Base-by-base conservation (phyloP, 1,284 basidiomycete species). In the Coniferiporia sulphurascens region DNA sequence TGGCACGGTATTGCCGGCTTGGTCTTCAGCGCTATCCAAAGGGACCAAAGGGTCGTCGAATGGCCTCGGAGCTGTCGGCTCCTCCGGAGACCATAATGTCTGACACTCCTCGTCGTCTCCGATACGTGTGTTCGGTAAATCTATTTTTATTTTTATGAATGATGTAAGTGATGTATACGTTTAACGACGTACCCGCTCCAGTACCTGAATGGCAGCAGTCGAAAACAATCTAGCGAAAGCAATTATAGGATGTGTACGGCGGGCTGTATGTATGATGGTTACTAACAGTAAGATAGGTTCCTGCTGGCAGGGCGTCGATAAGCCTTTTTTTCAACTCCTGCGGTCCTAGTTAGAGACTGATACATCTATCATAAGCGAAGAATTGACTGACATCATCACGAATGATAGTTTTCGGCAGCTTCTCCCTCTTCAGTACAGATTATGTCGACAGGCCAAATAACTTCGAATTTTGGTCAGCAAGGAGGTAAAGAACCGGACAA, bases 151-250 rank as follows among this genome's bases (percentile, higher is more conserved):
- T 27, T 3, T 27, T 27, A 27, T 27, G 27, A 27, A 27, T 27
- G 27, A 27, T 27, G 27, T 27, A 27, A 27, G 27, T 27, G 27
- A 27, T 27, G 27, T 27, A 27, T 27, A 27, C 27, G 27, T 27
- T 27, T 27, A 27, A 2, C 17, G 4, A 41, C 60, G 43, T 52
- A 62, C 63, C 63, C 15, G 56, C 55, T 3, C 58, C 55, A 45
- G 61, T 55, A n/a, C 61, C 63, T 22, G 63, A 64, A 52, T 64
- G 63, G 53, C 63, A 64, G 21, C 55, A 56, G 48, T 64, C 63
- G 12, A 62, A 45, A 36, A 64, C 55, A 17, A 60, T 50, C 62
- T 63, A 36, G 38, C 3, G 21, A 50, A 55, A 41, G 21, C 12
- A 13, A 48, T 19, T 48, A 9, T 46, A 3, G 52, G 12, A 32